phyloP scores from a whole-genome alignment of 2,329 filamentous ascomycete genomes.

The Aspergillus viridinutans region DNA sequence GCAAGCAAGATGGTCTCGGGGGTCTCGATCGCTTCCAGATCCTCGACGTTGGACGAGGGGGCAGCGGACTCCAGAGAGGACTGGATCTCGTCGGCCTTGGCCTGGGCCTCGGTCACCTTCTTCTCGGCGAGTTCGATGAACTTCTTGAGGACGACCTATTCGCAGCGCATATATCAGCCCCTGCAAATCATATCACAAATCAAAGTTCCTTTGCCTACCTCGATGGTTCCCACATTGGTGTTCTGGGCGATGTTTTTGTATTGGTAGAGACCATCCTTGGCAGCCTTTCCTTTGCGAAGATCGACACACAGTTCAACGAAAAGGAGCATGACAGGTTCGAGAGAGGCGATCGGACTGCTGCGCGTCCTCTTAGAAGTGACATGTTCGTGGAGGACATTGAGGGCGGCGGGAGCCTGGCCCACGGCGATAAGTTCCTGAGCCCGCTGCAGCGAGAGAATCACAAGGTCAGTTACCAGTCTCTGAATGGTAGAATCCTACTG shows the following conservation, averaged over 20 bases:
- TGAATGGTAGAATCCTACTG: neutral
- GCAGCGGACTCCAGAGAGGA: constrained; percentile 73
- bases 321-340: constrained; percentile 98
- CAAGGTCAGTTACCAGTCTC: constrained; percentile 1
- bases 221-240: constrained; percentile 96
- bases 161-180: constrained; percentile 6
- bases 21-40: constrained; percentile 94
- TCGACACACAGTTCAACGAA: constrained; percentile 96
- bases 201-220: constrained; percentile 52
- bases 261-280: constrained; percentile 97
- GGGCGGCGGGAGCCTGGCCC: constrained; percentile 83
- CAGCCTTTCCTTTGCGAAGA: constrained; percentile 94
- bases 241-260: constrained; percentile 99
- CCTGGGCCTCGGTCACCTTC: constrained; percentile 93
- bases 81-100: constrained; percentile 93
- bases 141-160: constrained; percentile 82
- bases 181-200: constrained; percentile 2
- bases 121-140: constrained; percentile 96
- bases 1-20: constrained; percentile 97
- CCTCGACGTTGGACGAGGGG: constrained; percentile 74
- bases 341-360: constrained; percentile 90
- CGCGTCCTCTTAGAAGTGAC: constrained; percentile 97
- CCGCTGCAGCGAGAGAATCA: constrained; percentile 50
- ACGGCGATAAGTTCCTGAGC: constrained; percentile 98
- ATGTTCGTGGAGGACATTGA: constrained; percentile 97